Percentiles rank a stretch among this genome's conserved stretches.
phyloP scores from a whole-genome alignment of 306 rosid genomes.

The Cotoneaster glaucophyllus region DNA sequence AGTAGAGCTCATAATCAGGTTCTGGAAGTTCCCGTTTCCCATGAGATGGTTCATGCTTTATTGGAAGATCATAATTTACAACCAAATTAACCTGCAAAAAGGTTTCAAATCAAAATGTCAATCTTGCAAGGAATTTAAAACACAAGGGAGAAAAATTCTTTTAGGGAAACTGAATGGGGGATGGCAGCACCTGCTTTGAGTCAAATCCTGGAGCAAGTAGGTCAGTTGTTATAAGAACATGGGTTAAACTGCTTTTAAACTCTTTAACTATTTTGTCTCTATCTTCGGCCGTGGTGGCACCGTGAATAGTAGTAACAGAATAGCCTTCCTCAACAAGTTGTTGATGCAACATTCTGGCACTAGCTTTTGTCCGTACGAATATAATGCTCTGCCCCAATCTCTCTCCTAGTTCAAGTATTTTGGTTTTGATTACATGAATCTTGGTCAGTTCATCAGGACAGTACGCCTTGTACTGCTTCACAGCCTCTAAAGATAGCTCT shows the following conservation, averaged over 20 bases:
- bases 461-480: conserved; percentile 60
- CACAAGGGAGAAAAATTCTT: not conserved
- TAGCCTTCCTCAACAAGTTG: conserved; percentile 47
- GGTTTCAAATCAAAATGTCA: not conserved
- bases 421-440: conserved; percentile 42
- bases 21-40: not conserved
- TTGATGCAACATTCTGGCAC: conserved; percentile 45
- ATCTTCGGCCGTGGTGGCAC: conserved; percentile 32
- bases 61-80: conserved; percentile 63
- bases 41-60: conserved; percentile 17
- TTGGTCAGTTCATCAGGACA: conserved; percentile 50
- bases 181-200: conserved; percentile 48
- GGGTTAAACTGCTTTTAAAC: conserved; percentile 56
- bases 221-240: conserved; percentile 57
- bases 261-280: conserved; percentile 70
- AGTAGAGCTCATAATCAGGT: conserved; percentile 66
- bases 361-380: conserved; percentile 51
- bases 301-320: conserved; percentile 53
- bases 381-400: conserved; percentile 64
- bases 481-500: conserved; percentile 56
- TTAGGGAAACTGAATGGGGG: not conserved
- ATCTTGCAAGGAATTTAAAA: not conserved
- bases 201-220: conserved; percentile 65
- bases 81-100: conserved; percentile 52
- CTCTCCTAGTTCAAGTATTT: conserved; percentile 61